Conservation (phyloP, 345 rosid genomes). For the Moricandia arvensis region DNA sequence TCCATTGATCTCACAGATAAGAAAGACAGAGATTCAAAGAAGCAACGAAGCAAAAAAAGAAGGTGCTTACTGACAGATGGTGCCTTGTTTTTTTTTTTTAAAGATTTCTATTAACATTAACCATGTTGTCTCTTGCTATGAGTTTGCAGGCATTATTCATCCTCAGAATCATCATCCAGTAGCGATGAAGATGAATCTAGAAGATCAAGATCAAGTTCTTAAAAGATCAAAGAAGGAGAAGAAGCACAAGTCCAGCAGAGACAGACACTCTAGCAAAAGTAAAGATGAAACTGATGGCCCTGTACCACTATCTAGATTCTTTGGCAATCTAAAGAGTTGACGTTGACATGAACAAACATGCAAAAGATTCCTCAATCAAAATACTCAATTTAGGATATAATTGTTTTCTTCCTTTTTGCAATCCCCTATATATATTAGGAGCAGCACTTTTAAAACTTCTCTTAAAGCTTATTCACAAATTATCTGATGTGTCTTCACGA, state of each 20-base stretch:
- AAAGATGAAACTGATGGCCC: slow-evolving; percentile 68
- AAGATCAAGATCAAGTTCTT: slow-evolving; percentile 74
- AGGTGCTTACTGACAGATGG: slow-evolving; percentile 43
- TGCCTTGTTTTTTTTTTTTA: not conserved
- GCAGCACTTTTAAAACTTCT: no score
- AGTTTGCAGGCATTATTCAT: slow-evolving; percentile 78
- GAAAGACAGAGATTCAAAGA: slow-evolving; percentile 80
- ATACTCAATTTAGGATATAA: slow-evolving; percentile 16
- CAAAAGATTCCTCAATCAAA: slow-evolving; percentile 15
- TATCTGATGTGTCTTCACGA: no score
- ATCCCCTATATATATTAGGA: not conserved
- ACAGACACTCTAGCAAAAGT: slow-evolving; percentile 48
- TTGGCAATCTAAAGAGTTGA: slow-evolving; percentile 64
- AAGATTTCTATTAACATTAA: no score
- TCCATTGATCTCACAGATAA: slow-evolving; percentile 55
- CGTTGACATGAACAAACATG: slow-evolving; percentile 4
- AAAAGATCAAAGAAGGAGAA: slow-evolving; percentile 64
- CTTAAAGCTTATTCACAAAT: no score
- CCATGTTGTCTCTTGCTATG: not conserved
- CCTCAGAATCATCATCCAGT: slow-evolving; percentile 68
- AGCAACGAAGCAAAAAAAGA: slow-evolving; percentile 75
- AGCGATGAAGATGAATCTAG: slow-evolving; percentile 73
- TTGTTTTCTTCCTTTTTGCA: slow-evolving; percentile 25
- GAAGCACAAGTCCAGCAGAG: slow-evolving; percentile 62
- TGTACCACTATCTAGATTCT: slow-evolving; percentile 92